Evolutionary conservation across 139 green algal genomes (phyloP), one percentile per base, ranked within the genome.

Genomic region (Auxenochlorella pyrenoidosa): DNA sequence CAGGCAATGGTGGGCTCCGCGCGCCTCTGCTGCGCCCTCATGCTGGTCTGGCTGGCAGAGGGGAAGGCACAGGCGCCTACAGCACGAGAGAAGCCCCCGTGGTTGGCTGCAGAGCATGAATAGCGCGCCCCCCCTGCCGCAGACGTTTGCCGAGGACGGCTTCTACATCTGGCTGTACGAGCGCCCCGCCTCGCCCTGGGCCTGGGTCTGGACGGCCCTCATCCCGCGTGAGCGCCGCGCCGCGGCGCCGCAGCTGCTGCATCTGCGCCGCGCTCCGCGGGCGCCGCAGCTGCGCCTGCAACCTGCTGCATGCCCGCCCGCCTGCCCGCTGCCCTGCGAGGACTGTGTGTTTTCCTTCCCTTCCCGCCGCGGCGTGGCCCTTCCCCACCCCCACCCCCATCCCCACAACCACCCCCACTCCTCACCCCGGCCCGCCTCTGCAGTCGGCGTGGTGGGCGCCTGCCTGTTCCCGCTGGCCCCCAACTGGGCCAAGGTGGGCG

Each of bases 101-200:
- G n/a, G n/a, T n/a, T n/a, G n/a, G n/a, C n/a, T n/a, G n/a, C n/a
- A n/a, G n/a, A n/a, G n/a, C n/a, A n/a, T n/a, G n/a, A n/a, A n/a
- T n/a, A n/a, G n/a, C n/a, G n/a, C n/a, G n/a, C n/a, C n/a, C n/a
- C n/a, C 5, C 60, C 51, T 16, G 0, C 26, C 21, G 43, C 91
- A 94, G 85, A 79, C 38, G 0, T 98, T 94, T 89, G 66, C 89
- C 6, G 92, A 96, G 75, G 90, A 90, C 5, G 72, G 82, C 19
- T 97, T 98, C 83, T 98, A 96, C 76, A 83, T 82, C 15, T 98
- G 93, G 93, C 87, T 63, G 10, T 97, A 95, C 80, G 95, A 98
- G 38, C 88, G 91, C 30, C 95, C 95, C 10, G 91, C 88, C 18
- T 94, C 90, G 2, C 80, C 90, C 5, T 96, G 89, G 89, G 91